Conservation (phyloP, 106 monocot species). For the Allium sativum region DNA sequence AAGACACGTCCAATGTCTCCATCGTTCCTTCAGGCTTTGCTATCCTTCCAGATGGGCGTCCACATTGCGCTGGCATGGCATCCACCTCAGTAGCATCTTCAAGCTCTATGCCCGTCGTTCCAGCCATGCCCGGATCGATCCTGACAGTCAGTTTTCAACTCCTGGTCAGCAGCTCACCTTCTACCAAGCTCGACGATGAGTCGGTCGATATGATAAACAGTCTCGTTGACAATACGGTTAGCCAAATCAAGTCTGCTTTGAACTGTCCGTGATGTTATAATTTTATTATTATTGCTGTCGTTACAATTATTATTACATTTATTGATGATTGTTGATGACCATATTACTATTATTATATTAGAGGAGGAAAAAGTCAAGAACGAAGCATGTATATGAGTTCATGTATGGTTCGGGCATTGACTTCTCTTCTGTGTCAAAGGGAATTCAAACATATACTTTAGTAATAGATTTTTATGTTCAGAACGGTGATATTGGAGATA, state of each 20-base stretch:
- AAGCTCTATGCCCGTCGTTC: constrained; percentile 30
- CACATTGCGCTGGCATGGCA: neutral
- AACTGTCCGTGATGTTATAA: constrained; percentile 22
- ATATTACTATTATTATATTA: neutral
- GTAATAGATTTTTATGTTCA: constrained; percentile 2
- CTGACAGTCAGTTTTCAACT: constrained; percentile 85
- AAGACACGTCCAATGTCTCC: constrained; percentile 56
- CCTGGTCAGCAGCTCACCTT: constrained; percentile 65
- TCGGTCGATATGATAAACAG: constrained; percentile 71
- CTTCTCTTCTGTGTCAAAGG: constrained; percentile 19
- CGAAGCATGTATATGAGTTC: constrained; percentile 33
- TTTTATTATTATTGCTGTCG: neutral
- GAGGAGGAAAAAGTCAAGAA: constrained; percentile 49
- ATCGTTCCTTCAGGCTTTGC: constrained; percentile 83
- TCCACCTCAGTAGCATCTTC: constrained; percentile 18
- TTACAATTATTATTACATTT: constrained; percentile 10
- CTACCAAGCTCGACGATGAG: constrained; percentile 61
- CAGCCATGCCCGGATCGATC: constrained; percentile 25
- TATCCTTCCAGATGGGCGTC: constrained; percentile 56
- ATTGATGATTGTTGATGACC: constrained; percentile 4
- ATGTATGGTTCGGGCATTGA: constrained; percentile 63
- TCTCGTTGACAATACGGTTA: constrained; percentile 72
- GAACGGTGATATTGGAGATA: neutral
- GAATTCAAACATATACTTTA: neutral
- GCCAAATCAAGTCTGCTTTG: constrained; percentile 80